These are phyloP conservation scores for Alloteropsis angusta DNA, from an alignment of 202 grass and related monocot genomes.

Conservation along the genomic window DNA sequence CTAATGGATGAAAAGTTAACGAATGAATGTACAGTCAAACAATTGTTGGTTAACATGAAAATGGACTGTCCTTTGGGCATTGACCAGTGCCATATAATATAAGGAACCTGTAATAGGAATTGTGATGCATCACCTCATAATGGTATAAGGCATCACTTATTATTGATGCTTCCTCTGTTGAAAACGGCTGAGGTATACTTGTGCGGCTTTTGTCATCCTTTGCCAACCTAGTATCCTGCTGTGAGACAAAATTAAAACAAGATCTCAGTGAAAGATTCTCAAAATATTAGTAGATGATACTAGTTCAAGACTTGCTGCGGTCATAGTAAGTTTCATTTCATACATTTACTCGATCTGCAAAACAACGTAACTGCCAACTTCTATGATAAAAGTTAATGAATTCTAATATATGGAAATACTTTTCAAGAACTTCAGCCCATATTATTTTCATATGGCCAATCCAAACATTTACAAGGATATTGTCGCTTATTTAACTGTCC, in stretches of 20 bases:
- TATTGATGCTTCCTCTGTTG: conserved; percentile 68
- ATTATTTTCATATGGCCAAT: background rate
- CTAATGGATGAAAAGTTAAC: background rate
- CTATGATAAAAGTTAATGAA: background rate
- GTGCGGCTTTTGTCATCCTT: conserved; percentile 41
- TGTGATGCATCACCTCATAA: conserved; percentile 61
- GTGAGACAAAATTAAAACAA: conserved; percentile 24
- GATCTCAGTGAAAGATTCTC: background rate
- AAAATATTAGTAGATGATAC: background rate
- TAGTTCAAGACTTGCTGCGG: background rate
- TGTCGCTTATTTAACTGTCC: background rate
- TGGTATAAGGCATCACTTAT: conserved; percentile 78
- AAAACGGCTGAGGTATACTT: conserved; percentile 52
- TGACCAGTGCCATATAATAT: background rate
- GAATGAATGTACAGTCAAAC: background rate
- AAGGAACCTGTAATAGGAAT: background rate
- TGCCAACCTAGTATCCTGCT: conserved; percentile 54
- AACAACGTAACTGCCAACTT: background rate
- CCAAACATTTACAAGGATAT: background rate
- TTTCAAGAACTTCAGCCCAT: background rate
- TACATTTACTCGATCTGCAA: background rate
- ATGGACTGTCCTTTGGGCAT: background rate
- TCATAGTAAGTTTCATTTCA: background rate
- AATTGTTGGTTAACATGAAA: background rate
- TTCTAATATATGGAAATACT: background rate